Evolutionary conservation across 1,139 yeast genomes (phyloP), one percentile per base, ranked within the genome.

Genomic region (Nakaseomyces bracarensis): DNA sequence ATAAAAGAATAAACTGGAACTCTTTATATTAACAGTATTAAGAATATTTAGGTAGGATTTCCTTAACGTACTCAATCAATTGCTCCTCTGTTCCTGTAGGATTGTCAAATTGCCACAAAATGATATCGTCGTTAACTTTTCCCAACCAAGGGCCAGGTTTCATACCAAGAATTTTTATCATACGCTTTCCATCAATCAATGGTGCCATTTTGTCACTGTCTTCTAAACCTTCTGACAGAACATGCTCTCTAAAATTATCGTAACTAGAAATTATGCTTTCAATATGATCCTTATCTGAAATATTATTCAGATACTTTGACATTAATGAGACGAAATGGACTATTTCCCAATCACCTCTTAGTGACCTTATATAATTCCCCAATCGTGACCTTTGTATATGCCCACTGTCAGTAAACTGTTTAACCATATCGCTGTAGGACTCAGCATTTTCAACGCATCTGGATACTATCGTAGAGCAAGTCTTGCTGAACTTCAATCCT

Each of bases 131-230:
- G 45, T 75, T 72, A 9, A 79, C 64, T 22, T 64, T 63, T 7
- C 76, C 69, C 71, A 86, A 69, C 95, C 96, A 86, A 3, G 89
- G 87, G 0, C 97, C 97, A 0, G 91, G 86, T 56, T 80, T 82
- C 44, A 66, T 68, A 13, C 69, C 64, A 18, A 82, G 63, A 13
- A 68, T 64, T 39, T 69, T 65, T 40, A 73, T 66, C 39, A 86
- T 61, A 25, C 75, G 72, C 50, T 79, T 84, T 16, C 96, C 96
- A 57, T 83, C 83, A 13, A 82, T 59, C 20, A 80, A 51, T 2
- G 82, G 77, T 49, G 72, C 77, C 41, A 77, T 50, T 2, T 53
- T 55, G 50, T 72, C 69, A 0, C 69, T 75, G 7, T 71, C 58
- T 4, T 55, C 53, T 43, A 82, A 60, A 0, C 65, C 58, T 43